Conservation (phyloP, 1,139 yeast species). For the Pichia terricola region DNA sequence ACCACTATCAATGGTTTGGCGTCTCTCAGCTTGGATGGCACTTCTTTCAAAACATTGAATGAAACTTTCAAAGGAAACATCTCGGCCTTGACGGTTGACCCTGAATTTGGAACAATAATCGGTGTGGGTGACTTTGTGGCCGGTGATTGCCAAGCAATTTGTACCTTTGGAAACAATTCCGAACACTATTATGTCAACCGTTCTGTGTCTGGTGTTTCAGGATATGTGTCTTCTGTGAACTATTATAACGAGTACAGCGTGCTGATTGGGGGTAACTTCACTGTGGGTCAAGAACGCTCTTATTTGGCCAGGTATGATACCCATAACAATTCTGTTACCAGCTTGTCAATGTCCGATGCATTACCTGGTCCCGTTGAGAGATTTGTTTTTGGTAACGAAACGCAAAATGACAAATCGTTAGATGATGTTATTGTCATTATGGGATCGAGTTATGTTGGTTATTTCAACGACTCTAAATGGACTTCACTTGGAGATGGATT, state of each 20-base stretch:
- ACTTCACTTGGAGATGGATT: conserved; percentile 25
- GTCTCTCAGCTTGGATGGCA: conserved; percentile 10
- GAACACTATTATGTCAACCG: conserved; percentile 42
- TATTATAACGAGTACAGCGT: conserved; percentile 43
- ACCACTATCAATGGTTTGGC: conserved; percentile 11
- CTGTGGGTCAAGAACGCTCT: conserved; percentile 2
- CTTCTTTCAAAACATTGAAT: conserved; percentile 8
- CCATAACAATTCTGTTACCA: conserved; percentile 16
- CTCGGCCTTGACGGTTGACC: conserved; percentile 17
- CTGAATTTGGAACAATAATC: conserved; percentile 30
- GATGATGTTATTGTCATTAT: conserved; percentile 44
- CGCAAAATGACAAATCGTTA: conserved; percentile 37
- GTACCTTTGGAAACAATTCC: conserved; percentile 40
- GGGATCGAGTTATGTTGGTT: conserved; percentile 42
- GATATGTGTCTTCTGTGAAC: conserved; percentile 51
- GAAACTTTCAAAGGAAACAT: conserved; percentile 15
- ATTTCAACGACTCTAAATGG: conserved; percentile 44
- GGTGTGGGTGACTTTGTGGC: conserved; percentile 68
- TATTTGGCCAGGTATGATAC: conserved; percentile 18
- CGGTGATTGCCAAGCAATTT: conserved; percentile 56
- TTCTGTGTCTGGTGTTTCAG: conserved; percentile 26
- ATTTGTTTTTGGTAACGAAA: conserved; percentile 38
- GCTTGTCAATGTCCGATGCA: conserved; percentile 6
- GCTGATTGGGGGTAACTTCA: conserved; percentile 52
- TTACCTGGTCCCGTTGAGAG: conserved; percentile 22